Evolutionary conservation across 2,329 filamentous ascomycete species (phyloP), one percentile per base, ranked within the genome.

Genomic region (Aspergillus uvarum): DNA sequence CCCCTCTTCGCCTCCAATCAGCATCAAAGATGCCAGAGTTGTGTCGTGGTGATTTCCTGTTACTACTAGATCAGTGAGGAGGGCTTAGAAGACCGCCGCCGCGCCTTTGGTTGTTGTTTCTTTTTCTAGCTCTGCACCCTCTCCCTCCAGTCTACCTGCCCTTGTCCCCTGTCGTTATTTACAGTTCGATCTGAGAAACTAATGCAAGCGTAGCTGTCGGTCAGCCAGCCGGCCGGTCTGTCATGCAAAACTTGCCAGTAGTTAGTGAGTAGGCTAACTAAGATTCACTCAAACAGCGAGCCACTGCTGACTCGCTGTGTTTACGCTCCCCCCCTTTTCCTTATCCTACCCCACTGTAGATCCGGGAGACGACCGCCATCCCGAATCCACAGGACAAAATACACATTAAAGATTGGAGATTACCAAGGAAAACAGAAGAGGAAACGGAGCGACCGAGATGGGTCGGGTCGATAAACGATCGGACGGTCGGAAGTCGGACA

Each of bases 391-490:
- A 29, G 26, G 26, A 29, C 26, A 29, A 3, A 19, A n/a, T 1
- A 16, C 22, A 2, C 22, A 22, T 22, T 1, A 44, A 19, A 44
- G 19, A n/a, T 44, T 19, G 38, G 16, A 5, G 16, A 16, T 16
- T 3, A 44, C 5, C 38, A 44, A 44, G 6, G n/a, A 8, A 44
- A 44, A 44, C 38, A 6, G 16, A 19, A 44, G 5, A 16, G 31
- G 14, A 16, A n/a, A n/a, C n/a, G n/a, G 58, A 57, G 58, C 60
- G 44, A 50, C 32, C 38, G 51, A 49, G 24, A 24, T 54, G 52
- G 52, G 47, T 53, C 47, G 38, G 38, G 38, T 44, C 38, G 14
- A 44, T 19, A 19, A 1, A 16, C 38, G 38, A n/a, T 44, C 38
- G 38, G 38, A 44, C 38, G 38, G 38, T 44, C 38, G n/a, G 38